These are phyloP conservation scores for Hericium erinaceus DNA, from an alignment of 768 basidiomycete species.

Conservation along the genomic window DNA sequence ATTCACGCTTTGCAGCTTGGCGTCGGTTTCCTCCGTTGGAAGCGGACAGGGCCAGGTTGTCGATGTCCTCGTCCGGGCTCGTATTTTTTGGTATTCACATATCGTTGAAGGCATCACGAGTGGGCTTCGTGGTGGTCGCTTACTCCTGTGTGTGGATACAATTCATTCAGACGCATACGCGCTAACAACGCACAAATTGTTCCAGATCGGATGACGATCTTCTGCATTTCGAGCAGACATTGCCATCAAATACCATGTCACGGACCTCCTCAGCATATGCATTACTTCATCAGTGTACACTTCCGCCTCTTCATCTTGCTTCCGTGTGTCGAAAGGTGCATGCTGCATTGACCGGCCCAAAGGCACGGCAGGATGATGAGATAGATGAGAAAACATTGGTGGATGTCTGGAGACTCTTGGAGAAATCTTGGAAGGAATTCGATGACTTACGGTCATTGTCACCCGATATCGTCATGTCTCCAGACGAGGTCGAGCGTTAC, in stretches of 20 bases:
- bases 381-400: conserved; percentile 58
- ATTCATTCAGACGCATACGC: conserved; percentile 1
- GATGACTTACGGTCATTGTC: conserved; percentile 46
- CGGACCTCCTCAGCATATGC: conserved; percentile 36
- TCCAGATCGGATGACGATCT: conserved; percentile 69
- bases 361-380: conserved; percentile 50
- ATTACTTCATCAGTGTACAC: conserved; percentile 50
- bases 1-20: conserved; percentile 59
- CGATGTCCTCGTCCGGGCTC: conserved; percentile 51
- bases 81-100: conserved; percentile 87
- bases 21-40: conserved; percentile 34
- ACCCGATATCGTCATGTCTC: conserved; percentile 29
- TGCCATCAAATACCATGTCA: conserved; percentile 25
- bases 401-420: conserved; percentile 80
- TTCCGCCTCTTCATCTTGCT: conserved; percentile 66
- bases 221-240: conserved; percentile 55
- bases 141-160: conserved; percentile 53
- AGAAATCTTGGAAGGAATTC: conserved; percentile 78
- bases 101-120: conserved; percentile 78
- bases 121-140: conserved; percentile 76
- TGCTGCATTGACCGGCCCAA: conserved; percentile 65
- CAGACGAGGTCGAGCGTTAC: conserved; percentile 55
- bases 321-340: conserved; percentile 74
- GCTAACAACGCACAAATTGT: not conserved
- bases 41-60: conserved; percentile 47